Conservation (phyloP, 495 filamentous ascomycete genomes). For the Sordaria brevicollis region DNA sequence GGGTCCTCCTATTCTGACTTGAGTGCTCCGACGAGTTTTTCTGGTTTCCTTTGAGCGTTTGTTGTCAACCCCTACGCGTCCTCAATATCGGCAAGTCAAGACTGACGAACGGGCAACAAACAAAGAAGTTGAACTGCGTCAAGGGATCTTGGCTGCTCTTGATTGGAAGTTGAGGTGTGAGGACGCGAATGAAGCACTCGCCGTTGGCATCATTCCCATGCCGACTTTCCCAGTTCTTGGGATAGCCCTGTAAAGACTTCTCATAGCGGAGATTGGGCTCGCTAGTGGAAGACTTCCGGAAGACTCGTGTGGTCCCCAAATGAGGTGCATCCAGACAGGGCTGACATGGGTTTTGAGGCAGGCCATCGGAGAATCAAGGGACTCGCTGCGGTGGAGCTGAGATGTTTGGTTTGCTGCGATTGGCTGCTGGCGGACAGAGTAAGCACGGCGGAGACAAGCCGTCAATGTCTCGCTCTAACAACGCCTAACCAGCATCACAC, state of each 20-base stretch:
- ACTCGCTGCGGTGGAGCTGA: neutral
- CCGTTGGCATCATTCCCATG: neutral
- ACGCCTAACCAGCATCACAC: neutral
- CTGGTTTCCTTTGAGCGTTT: neutral
- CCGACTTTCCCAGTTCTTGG: neutral
- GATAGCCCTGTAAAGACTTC: neutral
- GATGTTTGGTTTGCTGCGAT: neutral
- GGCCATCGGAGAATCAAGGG: neutral
- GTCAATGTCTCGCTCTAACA: slow-evolving; percentile 7
- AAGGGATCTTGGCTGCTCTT: neutral
- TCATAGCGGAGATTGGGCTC: neutral
- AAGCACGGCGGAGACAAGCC: neutral
- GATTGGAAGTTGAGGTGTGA: neutral
- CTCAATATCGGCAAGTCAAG: neutral
- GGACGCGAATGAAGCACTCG: neutral
- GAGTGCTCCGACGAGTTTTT: neutral
- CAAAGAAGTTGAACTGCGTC: neutral
- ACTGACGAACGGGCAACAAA: neutral
- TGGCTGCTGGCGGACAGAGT: neutral
- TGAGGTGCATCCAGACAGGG: neutral
- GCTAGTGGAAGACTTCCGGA: neutral
- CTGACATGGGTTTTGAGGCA: neutral
- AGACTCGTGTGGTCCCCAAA: neutral
- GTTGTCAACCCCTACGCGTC: neutral
- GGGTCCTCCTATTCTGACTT: neutral